Evolutionary conservation across 768 basidiomycete genomes (phyloP), one percentile per base, ranked within the genome.

Genomic region (Mycena rosella): DNA sequence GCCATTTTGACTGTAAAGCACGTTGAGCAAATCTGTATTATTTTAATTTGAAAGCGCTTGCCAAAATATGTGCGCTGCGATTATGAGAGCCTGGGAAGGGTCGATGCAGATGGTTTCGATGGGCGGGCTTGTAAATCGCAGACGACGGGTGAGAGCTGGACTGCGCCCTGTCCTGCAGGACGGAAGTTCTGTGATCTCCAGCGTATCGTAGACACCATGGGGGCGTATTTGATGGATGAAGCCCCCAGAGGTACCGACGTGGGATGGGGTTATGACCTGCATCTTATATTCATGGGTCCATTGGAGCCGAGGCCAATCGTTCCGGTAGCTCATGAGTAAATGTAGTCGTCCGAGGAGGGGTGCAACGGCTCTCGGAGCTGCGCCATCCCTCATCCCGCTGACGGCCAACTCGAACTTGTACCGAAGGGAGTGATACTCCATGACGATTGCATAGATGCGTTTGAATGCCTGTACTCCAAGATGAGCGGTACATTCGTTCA

Each of bases 341-440:
- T 85, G 81, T 38, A 86, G 81, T 59, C 86, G 85, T 48, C 77
- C 75, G 45, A 79, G 71, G 38, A 82, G 79, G 14, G 84, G 77
- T 18, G 79, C 78, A 40, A 76, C 76, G 38, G 78, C 74, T 67
- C 82, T 76, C 32, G 83, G 76, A 38, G 79, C 80, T 22, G 82
- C 78, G 7, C 87, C 87, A 72, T 87, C 85, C 70, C 80, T 81
- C 85, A 87, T 86, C 44, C 85, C 86, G 62, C 82, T 75, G 24
- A 83, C 56, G 20, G 83, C 86, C 30, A 88, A 78, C 69, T 87
- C 86, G 69, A 82, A 82, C 52, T 79, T 82, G 75, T 88, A 88
- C 32, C 81, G 81, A 65, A 88, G 82, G 26, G 81, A 80, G 53
- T 85, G 81, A 72, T 82, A 83, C 40, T 82, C 82, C 81, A 82